Conservation (phyloP, 345 rosid species). For the Conringia planisiliqua region DNA sequence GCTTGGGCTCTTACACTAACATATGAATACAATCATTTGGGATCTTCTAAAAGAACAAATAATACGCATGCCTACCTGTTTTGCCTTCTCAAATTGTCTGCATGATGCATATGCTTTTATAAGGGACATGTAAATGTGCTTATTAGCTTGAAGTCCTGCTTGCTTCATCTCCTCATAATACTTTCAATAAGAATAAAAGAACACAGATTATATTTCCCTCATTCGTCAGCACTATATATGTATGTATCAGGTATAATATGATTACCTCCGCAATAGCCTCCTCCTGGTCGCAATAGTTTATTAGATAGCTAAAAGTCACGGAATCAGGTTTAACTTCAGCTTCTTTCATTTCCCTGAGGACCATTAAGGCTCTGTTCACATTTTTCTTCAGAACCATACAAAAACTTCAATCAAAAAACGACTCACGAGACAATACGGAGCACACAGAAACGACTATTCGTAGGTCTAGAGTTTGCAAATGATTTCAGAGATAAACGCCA, state of each 20-base stretch:
- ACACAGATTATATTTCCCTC: background rate
- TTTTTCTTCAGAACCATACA: slow-evolving; percentile 55
- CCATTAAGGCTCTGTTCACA: slow-evolving; percentile 44
- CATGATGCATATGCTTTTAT: slow-evolving; percentile 67
- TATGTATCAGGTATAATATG: slow-evolving; percentile 40
- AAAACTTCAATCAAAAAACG: background rate
- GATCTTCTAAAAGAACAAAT: background rate
- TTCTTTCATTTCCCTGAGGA: slow-evolving; percentile 62
- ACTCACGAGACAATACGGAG: background rate
- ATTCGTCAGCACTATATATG: background rate
- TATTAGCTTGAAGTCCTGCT: slow-evolving; percentile 44
- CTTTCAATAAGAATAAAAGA: slow-evolving; percentile 37
- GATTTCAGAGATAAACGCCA: slow-evolving; percentile 4
- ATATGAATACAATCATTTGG: background rate
- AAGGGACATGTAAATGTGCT: slow-evolving; percentile 60
- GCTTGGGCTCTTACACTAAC: slow-evolving; percentile 8
- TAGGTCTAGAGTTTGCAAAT: background rate
- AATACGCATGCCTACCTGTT: slow-evolving; percentile 49
- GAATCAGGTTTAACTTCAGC: slow-evolving; percentile 69
- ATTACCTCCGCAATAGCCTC: slow-evolving; percentile 68
- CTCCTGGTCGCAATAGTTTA: slow-evolving; percentile 51
- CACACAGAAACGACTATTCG: background rate
- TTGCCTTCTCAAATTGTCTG: slow-evolving; percentile 78
- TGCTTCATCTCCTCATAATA: slow-evolving; percentile 48
- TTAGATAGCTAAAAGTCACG: slow-evolving; percentile 59